Conservation (phyloP, 2,329 filamentous ascomycete genomes). For the Beauveria australis region DNA sequence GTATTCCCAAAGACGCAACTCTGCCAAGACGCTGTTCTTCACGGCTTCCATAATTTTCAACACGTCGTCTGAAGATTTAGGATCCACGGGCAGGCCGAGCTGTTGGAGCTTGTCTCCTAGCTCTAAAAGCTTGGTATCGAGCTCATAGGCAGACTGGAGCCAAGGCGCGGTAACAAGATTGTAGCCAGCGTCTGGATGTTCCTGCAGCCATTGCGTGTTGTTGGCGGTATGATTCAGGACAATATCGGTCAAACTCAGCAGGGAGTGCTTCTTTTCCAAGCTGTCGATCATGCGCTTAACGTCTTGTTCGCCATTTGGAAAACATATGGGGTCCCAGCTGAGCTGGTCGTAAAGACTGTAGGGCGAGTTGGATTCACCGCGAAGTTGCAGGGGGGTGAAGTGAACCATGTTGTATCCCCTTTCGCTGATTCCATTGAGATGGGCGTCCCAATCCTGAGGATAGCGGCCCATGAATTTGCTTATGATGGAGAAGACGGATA, state of each 20-base stretch:
- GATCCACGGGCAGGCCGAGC: conserved; percentile 66
- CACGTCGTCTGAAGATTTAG: conserved; percentile 65
- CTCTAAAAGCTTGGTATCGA: conserved; percentile 58
- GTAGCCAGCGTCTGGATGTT: conserved; percentile 93
- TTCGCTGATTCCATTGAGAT: conserved; percentile 78
- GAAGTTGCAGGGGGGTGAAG: conserved; percentile 86
- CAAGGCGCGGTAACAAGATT: conserved; percentile 84
- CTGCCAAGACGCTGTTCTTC: conserved; percentile 69
- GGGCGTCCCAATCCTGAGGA: conserved; percentile 80
- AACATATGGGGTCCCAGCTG: conserved; percentile 71
- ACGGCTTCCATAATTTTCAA: conserved; percentile 74
- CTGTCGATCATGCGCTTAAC: conserved; percentile 66
- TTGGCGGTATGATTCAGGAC: conserved; percentile 97
- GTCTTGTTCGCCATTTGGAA: conserved; percentile 79
- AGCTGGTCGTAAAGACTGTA: conserved; percentile 96
- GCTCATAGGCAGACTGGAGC: conserved; percentile 55
- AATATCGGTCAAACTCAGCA: conserved; percentile 88
- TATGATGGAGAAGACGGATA: conserved; percentile 88
- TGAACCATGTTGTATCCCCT: conserved; percentile 99
- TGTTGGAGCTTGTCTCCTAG: conserved; percentile 66
- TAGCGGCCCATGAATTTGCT: conserved; percentile 98
- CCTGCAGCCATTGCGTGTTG: conserved; percentile 88
- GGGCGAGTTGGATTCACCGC: conserved; percentile 87
- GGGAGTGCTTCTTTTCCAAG: conserved; percentile 75
- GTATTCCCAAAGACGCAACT: conserved; percentile 84